Evolutionary conservation across 345 rosid genomes (phyloP), one percentile per base, ranked within the genome.

Genomic region (Salix viminalis): DNA sequence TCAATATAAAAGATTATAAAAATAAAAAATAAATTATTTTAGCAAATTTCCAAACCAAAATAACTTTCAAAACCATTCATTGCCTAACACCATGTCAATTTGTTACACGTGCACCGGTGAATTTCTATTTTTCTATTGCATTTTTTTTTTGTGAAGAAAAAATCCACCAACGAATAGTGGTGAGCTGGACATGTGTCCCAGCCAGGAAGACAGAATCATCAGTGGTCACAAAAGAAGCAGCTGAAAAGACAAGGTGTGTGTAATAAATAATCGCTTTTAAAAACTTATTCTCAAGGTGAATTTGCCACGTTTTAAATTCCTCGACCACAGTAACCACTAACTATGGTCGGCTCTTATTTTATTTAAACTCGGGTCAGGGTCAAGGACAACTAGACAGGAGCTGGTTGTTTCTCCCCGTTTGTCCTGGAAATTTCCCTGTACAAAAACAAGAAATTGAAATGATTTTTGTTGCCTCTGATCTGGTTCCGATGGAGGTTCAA

Each of bases 401-500:
- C 58, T 52, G 58, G 58, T 19, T 41, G 44, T 19, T 19, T 52
- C 16, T 12, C 50, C 50, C n/a, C 58, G 7, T 19, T 52, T 52
- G 2, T 7, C 19, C 58, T 18, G 6, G 23, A 52, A 52, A 52
- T 19, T 52, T 52, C 58, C 10, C 23, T 19, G 7, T 52, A 52
- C 58, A 52, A 52, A 6, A 52, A 18, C 58, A 52, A 52, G 58
- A 52, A 19, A 52, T 52, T 19, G 58, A 19, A 52, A 6, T 52
- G 50, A 2, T 0, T 58, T 14, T 60, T 60, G 65, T 76, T 16
- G 39, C 41, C 42, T 50, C 37, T 71, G 80, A 62, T 77, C 80
- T 71, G 39, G 39, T 50, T 15, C n/a, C 15, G 36, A 71, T 77
- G 87, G 84, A 73, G 46, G 81, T 60, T 61, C 74, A 72, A 65